Evolutionary conservation across 345 rosid genomes (phyloP).

Genomic region (Aquilaria malaccensis): DNA sequence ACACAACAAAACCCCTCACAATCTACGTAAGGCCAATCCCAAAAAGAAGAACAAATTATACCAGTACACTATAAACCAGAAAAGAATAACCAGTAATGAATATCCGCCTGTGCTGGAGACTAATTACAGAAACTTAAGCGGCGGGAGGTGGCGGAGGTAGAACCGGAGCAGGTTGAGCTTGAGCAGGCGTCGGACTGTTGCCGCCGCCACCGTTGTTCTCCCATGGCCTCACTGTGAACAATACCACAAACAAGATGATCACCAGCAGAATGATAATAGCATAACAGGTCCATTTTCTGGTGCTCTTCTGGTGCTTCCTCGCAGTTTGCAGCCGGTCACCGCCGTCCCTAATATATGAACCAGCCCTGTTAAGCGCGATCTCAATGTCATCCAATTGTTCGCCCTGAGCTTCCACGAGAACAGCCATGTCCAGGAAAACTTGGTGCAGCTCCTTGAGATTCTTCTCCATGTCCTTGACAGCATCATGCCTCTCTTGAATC

Average conservation of each 20-base stretch:
- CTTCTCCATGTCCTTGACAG: constrained; percentile 73
- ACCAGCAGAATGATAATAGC: constrained; percentile 62
- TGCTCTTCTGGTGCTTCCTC: constrained; percentile 63
- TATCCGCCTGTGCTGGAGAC: not conserved
- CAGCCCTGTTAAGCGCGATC: constrained; percentile 71
- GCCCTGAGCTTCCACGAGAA: constrained; percentile 77
- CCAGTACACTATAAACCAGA: not conserved
- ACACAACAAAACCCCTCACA: too few species aligned
- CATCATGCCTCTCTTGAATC: constrained; percentile 90
- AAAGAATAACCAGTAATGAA: constrained; percentile 2
- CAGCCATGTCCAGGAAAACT: constrained; percentile 90
- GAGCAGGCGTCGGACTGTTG: not conserved
- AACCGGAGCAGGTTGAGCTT: not conserved
- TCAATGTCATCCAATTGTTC: constrained; percentile 83
- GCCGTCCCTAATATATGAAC: constrained; percentile 59
- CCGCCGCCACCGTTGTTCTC: constrained; percentile 12
- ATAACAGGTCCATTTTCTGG: constrained; percentile 78
- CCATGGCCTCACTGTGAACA: constrained; percentile 58
- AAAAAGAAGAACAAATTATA: too few species aligned
- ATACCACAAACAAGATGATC: constrained; percentile 53
- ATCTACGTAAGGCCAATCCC: too few species aligned
- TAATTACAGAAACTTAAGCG: not conserved
- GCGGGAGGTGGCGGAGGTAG: not conserved
- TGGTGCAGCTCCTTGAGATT: constrained; percentile 82
- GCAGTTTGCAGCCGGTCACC: constrained; percentile 54